A percentile compares a stretch with the other conserved stretches of the same genome.
Evolutionary conservation across 345 rosid species (phyloP).

Genomic region (Stellera chamaejasme): DNA sequence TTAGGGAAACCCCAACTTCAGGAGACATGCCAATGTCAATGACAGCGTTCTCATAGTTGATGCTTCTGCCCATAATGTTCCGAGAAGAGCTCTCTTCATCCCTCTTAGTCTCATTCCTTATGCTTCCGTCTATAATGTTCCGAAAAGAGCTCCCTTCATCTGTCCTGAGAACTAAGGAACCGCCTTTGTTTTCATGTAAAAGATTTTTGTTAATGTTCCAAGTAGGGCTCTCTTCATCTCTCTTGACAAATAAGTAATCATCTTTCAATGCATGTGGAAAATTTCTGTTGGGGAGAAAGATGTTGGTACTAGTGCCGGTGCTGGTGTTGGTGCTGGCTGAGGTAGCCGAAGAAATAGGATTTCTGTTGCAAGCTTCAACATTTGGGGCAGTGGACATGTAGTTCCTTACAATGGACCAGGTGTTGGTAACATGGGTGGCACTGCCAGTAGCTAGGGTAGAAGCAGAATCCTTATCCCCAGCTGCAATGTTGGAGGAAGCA

Average conservation of each 20-base stretch:
- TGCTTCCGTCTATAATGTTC: slow-evolving; percentile 11
- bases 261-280: slow-evolving; percentile 4
- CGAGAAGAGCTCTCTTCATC: slow-evolving; percentile 13
- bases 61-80: slow-evolving; percentile 10
- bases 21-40: slow-evolving; percentile 17
- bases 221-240: slow-evolving; percentile 14
- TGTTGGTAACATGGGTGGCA: too few species aligned
- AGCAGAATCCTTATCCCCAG: slow-evolving; percentile 2
- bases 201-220: slow-evolving; percentile 1
- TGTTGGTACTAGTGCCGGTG: not conserved
- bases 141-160: slow-evolving; percentile 13
- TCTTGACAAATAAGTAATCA: slow-evolving; percentile 9
- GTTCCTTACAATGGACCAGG: slow-evolving; percentile 8
- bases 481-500: slow-evolving; percentile 9
- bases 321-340: not conserved
- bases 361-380: slow-evolving; percentile 3
- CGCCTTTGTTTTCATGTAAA: slow-evolving; percentile 5
- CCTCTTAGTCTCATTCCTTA: slow-evolving; percentile 12
- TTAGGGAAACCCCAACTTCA: slow-evolving; percentile 38
- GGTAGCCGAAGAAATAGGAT: slow-evolving; percentile 1
- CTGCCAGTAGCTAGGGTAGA: not conserved
- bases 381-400: slow-evolving; percentile 9
- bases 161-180: slow-evolving; percentile 11
- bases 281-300: not conserved
- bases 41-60: slow-evolving; percentile 7